Base-by-base conservation (phyloP, 2,329 filamentous ascomycete species). In the Diaporthe eres region DNA sequence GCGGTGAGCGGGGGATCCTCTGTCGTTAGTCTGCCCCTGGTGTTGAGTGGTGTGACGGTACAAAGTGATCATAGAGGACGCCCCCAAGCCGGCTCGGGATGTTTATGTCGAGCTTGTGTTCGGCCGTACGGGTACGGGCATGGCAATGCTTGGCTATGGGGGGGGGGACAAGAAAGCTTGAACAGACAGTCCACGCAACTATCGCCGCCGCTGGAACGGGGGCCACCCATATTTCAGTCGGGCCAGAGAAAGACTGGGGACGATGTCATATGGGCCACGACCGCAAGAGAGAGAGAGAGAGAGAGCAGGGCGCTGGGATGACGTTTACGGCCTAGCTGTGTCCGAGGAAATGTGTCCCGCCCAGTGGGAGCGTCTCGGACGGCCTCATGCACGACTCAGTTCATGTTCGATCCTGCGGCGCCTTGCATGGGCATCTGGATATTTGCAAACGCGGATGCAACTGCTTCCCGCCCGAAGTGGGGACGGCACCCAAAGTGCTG, bases 81-180 rank as follows among this genome's bases (percentile, higher is more conserved):
- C 31, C 65, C 65, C 65, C 65, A 68, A 68, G 65, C 65, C 65
- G 47, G 65, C 65, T 68, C 65, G 65, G 65, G 65, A 12, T 68
- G n/a, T 68, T 68, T 68, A 68, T 53, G 31, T 68, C 47, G 49
- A 68, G 47, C 65, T 53, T 68, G 34, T 37, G 9, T 68, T 53
- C 65, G 31, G 47, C 65, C 65, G 65, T 55, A 68, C 47, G 65
- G 65, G 65, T 68, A 68, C 47, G 65, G 65, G 65, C 65, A 68
- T 68, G 65, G 65, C 65, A 68, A 51, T 68, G 65, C 65, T 68
- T 68, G 65, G 65, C 65, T 53, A 8, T 49, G 44, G 44, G 44
- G 31, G 31, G 31, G 34, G 31, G 6, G 17, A 37, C 3, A 28
- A 53, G 34, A 68, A 53, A 68, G 65, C 47, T 68, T 68, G 22